Base-by-base conservation (phyloP, 2,329 filamentous ascomycete species). In the Calcarisporium arbuscula region DNA sequence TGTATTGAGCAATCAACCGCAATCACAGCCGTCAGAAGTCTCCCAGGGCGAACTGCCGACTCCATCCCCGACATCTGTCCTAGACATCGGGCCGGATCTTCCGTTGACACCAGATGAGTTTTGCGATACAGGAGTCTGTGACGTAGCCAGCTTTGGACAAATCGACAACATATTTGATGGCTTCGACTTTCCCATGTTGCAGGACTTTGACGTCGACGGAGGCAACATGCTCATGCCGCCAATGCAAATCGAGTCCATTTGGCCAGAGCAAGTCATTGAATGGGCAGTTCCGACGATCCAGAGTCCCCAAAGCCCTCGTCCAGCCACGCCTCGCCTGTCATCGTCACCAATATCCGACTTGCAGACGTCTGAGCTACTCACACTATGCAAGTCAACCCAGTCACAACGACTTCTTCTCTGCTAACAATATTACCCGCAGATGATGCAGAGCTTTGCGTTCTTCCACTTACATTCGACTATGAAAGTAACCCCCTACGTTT, bases 381-480 rank as follows among this genome's bases (percentile, higher is more conserved):
- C 36, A 8, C 34, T 38, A 26, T 38, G 36, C 34, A 27, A 12
- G 30, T 34, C 11, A 28, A 17, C 5, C 4, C 14, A 19, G 12
- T n/a, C 5, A 17, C 16, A 8, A 5, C 14, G 5, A 8, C 11
- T n/a, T 8, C 6, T 15, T 20, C 11, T 19, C 10, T 10, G 30
- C 35, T 38, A 14, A 38, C 30, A 23, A 6, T 18, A 6, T 6
- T 8, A 16, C 27, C 7, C 12, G 8, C 14, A 38, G 36, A 38
- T 19, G 36, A 38, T 19, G 22, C 30, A 11, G 36, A 38, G 16
- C 27, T 38, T 23, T 38, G 36, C 15, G 26, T 28, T 14, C 23
- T 38, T 6, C 36, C 36, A 5, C 9, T 38, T 18, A 38, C 36
- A 5, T 38, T 29, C 19, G 36, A 38, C 30, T 38, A 29, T 19